Evolutionary conservation across 805 yeast genomes (phyloP), one percentile per base, ranked within the genome.

Genomic region (Candida lessepsii): DNA sequence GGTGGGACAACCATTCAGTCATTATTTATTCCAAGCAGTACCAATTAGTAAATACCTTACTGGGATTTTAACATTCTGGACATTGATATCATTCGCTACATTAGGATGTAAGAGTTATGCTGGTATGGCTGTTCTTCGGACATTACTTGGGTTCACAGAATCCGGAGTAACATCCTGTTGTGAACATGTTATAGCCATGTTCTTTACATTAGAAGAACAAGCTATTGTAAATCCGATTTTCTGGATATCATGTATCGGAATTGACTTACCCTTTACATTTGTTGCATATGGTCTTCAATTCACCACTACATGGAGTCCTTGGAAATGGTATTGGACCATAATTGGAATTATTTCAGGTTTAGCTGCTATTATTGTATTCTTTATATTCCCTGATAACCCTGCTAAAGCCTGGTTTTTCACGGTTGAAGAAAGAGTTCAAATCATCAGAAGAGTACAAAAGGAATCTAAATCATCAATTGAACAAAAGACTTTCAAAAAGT

Each of bases 301-400:
- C 45, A 35, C 41, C n/a, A 37, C 40, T 3, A 18, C 13, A 2
- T 29, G 39, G 31, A 34, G 25, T 3, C 39, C 39, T 9, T 35
- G 39, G 39, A 44, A 44, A 19, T 37, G 37, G 40, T 40, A 27
- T 32, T 40, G 42, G 53, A 58, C 4, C 14, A 72, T 79, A 35
- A 67, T 75, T 39, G 87, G 85, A 35, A 73, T 78, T 11, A 54
- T 76, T 29, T 76, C 85, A 0, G 60, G 78, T 16, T 18, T 52
- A 5, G 38, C 48, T 36, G 16, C 53, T 1, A 40, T 44, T 1
- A 10, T 46, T 2, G 38, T 49, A 11, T 56, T 57, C 37, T 64
- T 66, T 43, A 37, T 66, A 15, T 80, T 76, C 49, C 86, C 86
- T 29, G 67, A 72, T 43, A 76, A 78, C 52, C 85, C 85, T 11